A percentile compares a stretch with the other conserved stretches of the same genome.
Conservation (phyloP, 2,329 filamentous ascomycete genomes). For the Calonectria pteridis region DNA sequence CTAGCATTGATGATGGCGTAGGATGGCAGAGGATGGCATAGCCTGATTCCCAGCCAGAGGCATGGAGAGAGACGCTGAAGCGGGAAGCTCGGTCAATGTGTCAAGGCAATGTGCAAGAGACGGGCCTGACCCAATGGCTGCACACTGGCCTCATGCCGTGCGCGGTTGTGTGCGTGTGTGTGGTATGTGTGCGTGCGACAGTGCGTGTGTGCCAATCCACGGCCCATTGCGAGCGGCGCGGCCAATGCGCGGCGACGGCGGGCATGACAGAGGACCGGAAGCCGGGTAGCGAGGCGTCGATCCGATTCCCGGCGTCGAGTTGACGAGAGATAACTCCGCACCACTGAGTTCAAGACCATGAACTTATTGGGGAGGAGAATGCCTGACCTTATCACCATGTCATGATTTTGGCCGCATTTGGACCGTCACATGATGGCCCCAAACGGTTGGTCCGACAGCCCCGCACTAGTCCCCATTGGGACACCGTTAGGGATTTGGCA, state of each 20-base stretch:
- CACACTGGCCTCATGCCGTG: conserved; percentile 14
- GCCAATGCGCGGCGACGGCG: conserved; percentile 28
- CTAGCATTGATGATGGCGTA: conserved; percentile 38
- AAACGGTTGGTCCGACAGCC: conserved; percentile 18
- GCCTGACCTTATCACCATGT: conserved; percentile 17
- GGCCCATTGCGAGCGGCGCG: neutral
- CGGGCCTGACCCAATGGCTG: conserved; percentile 29
- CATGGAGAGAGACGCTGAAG: conserved; percentile 12
- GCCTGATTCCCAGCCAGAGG: neutral
- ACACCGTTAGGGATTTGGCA: conserved; percentile 29
- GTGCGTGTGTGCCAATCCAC: neutral
- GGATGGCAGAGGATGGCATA: neutral
- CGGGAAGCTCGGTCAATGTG: conserved; percentile 34
- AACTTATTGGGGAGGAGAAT: neutral
- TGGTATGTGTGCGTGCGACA: conserved; percentile 6
- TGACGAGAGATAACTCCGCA: conserved; percentile 2
- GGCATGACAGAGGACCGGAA: neutral
- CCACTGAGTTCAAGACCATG: neutral
- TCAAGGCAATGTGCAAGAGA: conserved; percentile 25
- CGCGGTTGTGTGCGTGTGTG: conserved; percentile 5
- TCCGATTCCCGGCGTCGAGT: conserved; percentile 7
- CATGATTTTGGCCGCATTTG: conserved; percentile 17
- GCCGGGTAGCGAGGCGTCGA: neutral
- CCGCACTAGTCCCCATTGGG: conserved; percentile 28
- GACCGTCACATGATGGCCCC: conserved; percentile 26